These are phyloP conservation scores for Iris pallida DNA, from an alignment of 116 monocot species.

Conservation along the genomic window DNA sequence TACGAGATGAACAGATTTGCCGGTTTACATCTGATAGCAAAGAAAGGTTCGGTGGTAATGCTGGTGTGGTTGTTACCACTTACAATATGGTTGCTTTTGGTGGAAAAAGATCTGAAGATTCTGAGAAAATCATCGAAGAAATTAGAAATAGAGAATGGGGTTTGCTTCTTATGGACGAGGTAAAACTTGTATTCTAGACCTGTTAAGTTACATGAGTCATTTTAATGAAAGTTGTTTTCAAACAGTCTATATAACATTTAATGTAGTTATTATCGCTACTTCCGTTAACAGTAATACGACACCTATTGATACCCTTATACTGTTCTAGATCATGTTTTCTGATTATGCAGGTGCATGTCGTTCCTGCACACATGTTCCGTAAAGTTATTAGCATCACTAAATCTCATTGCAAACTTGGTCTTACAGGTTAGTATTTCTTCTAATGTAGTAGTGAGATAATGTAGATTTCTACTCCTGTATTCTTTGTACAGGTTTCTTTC, in stretches of 20 bases:
- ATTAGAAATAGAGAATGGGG: constrained; percentile 96
- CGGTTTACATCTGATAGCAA: constrained; percentile 92
- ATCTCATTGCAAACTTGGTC: constrained; percentile 92
- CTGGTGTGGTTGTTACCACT: constrained; percentile 89
- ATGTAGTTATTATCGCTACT: no score
- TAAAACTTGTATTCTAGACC: constrained; percentile 5
- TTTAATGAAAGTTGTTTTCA: neutral
- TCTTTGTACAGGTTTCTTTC: neutral
- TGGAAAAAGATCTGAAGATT: constrained; percentile 88
- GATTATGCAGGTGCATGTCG: constrained; percentile 74
- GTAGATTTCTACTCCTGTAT: neutral
- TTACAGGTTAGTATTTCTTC: constrained; percentile 53
- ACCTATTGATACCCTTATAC: neutral
- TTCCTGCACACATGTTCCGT: constrained; percentile 94
- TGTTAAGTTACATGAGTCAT: neutral
- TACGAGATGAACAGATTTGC: constrained; percentile 86
- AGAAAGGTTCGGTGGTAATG: constrained; percentile 83
- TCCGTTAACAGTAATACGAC: no score
- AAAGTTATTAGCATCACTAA: constrained; percentile 95
- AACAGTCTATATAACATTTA: no score
- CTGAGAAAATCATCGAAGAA: constrained; percentile 94
- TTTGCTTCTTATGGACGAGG: constrained; percentile 95
- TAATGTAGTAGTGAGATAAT: neutral
- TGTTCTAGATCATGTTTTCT: neutral
- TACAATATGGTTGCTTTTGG: constrained; percentile 98